Evolutionary conservation across 495 filamentous ascomycete species (phyloP).

Genomic region (Podospora sp.): DNA sequence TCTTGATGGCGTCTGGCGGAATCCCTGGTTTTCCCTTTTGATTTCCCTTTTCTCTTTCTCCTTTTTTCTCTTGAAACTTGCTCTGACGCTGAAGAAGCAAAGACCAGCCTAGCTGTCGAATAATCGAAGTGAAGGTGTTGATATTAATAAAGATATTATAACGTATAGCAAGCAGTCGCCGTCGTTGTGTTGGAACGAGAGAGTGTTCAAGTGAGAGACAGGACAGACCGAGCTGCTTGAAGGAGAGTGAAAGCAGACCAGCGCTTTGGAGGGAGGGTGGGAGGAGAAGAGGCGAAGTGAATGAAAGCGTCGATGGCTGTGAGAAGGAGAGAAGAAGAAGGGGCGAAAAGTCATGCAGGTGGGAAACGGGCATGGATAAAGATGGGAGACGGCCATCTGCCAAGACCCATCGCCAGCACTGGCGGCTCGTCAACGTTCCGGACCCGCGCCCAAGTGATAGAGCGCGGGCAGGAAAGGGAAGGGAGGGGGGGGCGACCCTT

Average conservation of each 20-base stretch:
- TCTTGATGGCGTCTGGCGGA: slow-evolving; percentile 31
- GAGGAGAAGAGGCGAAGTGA: slow-evolving; percentile 34
- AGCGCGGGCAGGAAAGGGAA: neutral
- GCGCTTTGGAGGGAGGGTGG: slow-evolving; percentile 47
- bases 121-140: slow-evolving; percentile 35
- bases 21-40: slow-evolving; percentile 15
- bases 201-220: slow-evolving; percentile 27
- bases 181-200: slow-evolving; percentile 22
- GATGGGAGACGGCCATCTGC: slow-evolving; percentile 22
- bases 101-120: slow-evolving; percentile 45
- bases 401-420: slow-evolving; percentile 20
- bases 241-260: slow-evolving; percentile 60
- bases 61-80: slow-evolving; percentile 21
- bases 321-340: slow-evolving; percentile 32
- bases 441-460: slow-evolving; percentile 20
- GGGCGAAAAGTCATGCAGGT: slow-evolving; percentile 24
- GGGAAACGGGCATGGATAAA: slow-evolving; percentile 46
- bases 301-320: slow-evolving; percentile 36
- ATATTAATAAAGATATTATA: slow-evolving; percentile 49
- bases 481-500: slow-evolving; percentile 3
- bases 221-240: slow-evolving; percentile 41
- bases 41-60: slow-evolving; percentile 26
- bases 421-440: slow-evolving; percentile 41
- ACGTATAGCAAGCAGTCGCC: slow-evolving; percentile 31
- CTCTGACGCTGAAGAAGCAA: slow-evolving; percentile 27